Evolutionary conservation across 176 grass and related monocot genomes (phyloP), one percentile per base, ranked within the genome.

Genomic region (Aegilops speltoides): DNA sequence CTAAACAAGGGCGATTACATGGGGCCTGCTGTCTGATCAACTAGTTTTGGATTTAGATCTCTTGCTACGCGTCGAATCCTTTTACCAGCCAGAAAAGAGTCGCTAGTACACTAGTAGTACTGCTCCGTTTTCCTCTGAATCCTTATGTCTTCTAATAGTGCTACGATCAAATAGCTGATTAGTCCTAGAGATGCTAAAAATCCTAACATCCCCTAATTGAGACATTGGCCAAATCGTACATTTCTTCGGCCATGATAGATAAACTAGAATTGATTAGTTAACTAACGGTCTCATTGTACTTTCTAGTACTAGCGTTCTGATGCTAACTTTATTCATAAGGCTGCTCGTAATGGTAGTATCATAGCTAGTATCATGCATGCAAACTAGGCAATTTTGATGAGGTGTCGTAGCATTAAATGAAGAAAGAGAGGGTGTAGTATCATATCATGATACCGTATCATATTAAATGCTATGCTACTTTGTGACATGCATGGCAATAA

Each of bases 251-350:
- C 46, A 56, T 43, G 37, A 15, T 72, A n/a, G 68, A 23, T 40
- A 38, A 13, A 38, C 33, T 71, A 41, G 4, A 5, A 70, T 36
- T 34, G 8, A 70, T 70, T 34, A 70, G 8, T 70, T 73, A 43
- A 4, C 1, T 43, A 45, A 57, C 10, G 12, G 63, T 75, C 23
- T 28, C 7, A 48, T 75, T 48, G 41, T 23, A 26, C 15, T 68
- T 59, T 82, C 34, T n/a, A n/a, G n/a, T 73, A 84, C 40, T 8
- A 22, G 11, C 25, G 2, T 76, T 16, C 7, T 22, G 20, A 60
- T 19, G 50, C 25, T 69, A 63, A 16, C 83, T 86, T 86, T 82
- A 76, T 77, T 63, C 36, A 2, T 50, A 77, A n/a, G n/a, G n/a
- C n/a, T n/a, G n/a, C n/a, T n/a, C n/a, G n/a, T n/a, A n/a, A n/a